Percentiles rank a stretch among this genome's conserved stretches.
Conservation (phyloP, 106 monocot genomes). For the Allium cepa region DNA sequence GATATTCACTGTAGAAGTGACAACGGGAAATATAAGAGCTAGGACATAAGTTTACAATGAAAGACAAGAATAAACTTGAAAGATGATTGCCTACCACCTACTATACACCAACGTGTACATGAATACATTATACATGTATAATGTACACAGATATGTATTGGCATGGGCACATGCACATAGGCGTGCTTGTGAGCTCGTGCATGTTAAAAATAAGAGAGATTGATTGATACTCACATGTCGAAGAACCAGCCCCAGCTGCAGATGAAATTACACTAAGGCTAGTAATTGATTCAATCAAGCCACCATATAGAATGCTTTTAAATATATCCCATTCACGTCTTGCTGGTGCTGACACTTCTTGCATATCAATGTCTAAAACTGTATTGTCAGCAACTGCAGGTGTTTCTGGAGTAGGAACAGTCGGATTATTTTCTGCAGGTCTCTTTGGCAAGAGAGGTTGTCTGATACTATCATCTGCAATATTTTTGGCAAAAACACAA, state of each 20-base stretch:
- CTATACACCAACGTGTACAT: no score
- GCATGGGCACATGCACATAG: no score
- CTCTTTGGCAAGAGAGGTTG: not conserved
- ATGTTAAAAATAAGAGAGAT: no score
- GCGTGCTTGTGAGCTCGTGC: no score
- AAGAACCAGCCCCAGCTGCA: conserved; percentile 50
- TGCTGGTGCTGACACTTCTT: conserved; percentile 2
- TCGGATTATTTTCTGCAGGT: not conserved
- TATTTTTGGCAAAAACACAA: not conserved
- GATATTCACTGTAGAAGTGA: conserved; percentile 17
- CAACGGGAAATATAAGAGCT: not conserved
- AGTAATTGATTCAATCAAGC: conserved; percentile 67
- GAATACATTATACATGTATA: no score
- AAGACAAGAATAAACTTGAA: no score
- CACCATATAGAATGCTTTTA: conserved; percentile 84
- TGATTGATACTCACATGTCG: conserved; percentile 51
- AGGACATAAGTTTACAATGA: no score
- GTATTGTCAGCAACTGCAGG: conserved; percentile 5
- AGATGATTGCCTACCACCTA: no score
- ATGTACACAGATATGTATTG: no score
- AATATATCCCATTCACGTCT: conserved; percentile 52
- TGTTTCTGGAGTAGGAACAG: conserved; percentile 1
- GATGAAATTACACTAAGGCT: conserved; percentile 73
- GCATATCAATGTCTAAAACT: conserved; percentile 7
- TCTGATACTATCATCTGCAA: conserved; percentile 1